phyloP scores from a whole-genome alignment of 2,329 filamentous ascomycete species.

The Neopestalotiopsis sp. region DNA sequence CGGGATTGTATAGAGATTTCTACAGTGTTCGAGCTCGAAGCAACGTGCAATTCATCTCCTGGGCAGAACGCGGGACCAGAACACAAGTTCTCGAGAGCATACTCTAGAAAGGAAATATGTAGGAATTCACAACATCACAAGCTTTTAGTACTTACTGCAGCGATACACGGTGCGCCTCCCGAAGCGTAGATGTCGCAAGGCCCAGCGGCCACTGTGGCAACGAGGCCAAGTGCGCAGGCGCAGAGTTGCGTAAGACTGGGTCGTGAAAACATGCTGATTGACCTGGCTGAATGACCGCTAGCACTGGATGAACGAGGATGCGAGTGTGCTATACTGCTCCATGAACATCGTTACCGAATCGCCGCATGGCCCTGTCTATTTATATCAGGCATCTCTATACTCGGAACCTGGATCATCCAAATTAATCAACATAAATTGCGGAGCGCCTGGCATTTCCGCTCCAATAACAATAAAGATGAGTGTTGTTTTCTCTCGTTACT shows the following conservation, averaged over 20 bases:
- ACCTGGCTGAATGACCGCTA: not conserved
- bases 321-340: not conserved
- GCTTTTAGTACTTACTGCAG: constrained; percentile 42
- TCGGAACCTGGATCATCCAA: not conserved
- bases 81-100: too few relatives aligned
- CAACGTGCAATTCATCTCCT: too few relatives aligned
- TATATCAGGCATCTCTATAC: not conserved
- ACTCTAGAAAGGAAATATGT: too few relatives aligned
- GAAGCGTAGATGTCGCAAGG: constrained; percentile 68
- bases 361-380: not conserved
- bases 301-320: constrained; percentile 1
- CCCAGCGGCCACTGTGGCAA: constrained; percentile 49
- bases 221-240: constrained; percentile 39
- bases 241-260: constrained; percentile 5
- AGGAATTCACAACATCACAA: too few relatives aligned
- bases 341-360: not conserved
- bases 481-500: not conserved
- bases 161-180: constrained; percentile 66
- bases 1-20: too few relatives aligned
- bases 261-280: constrained; percentile 16
- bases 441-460: not conserved
- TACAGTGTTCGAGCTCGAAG: too few relatives aligned
- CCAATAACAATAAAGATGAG: not conserved
- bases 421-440: not conserved
- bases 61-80: too few relatives aligned